Evolutionary conservation across 1,284 basidiomycete genomes (phyloP).

Genomic region (Leccinum subspadiceum): DNA sequence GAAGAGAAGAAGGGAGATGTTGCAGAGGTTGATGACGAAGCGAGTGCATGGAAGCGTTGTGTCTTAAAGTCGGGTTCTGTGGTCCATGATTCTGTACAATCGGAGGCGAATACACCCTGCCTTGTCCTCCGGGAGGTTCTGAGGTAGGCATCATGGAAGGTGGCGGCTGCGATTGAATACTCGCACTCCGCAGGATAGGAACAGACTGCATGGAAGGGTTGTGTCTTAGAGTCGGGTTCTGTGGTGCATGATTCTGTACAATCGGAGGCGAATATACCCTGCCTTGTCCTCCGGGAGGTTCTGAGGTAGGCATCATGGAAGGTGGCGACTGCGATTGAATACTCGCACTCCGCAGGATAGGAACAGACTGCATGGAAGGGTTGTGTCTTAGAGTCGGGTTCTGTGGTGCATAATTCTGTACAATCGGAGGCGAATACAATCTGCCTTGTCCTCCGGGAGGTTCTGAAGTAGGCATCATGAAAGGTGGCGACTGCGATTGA

Average conservation of each 20-base stretch:
- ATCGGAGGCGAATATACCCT: slow-evolving; percentile 19
- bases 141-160: slow-evolving; percentile 16
- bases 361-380: slow-evolving; percentile 22
- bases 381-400: slow-evolving; percentile 21
- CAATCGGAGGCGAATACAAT: slow-evolving; percentile 17
- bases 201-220: slow-evolving; percentile 25
- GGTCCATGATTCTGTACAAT: slow-evolving; percentile 8
- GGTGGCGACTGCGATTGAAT: slow-evolving; percentile 29
- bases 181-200: slow-evolving; percentile 38
- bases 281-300: slow-evolving; percentile 14
- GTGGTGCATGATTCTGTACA: slow-evolving; percentile 11
- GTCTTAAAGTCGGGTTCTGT: slow-evolving; percentile 16
- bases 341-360: slow-evolving; percentile 40
- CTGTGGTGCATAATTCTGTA: slow-evolving; percentile 13
- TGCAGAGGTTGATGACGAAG: slow-evolving; percentile 28
- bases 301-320: slow-evolving; percentile 12
- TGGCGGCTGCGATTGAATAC: slow-evolving; percentile 31
- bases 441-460: slow-evolving; percentile 14
- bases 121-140: slow-evolving; percentile 14
- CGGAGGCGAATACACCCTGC: slow-evolving; percentile 18
- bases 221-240: slow-evolving; percentile 20
- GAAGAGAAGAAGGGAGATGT: slow-evolving; percentile 29
- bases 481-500: slow-evolving; percentile 25
- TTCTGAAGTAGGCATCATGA: slow-evolving; percentile 12
- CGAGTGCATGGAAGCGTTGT: slow-evolving; percentile 28